A percentile compares a stretch with the other conserved stretches of the same genome.
These are phyloP conservation scores for Boeremia exigua DNA, from an alignment of 2,329 filamentous ascomycete genomes.

Conservation along the genomic window DNA sequence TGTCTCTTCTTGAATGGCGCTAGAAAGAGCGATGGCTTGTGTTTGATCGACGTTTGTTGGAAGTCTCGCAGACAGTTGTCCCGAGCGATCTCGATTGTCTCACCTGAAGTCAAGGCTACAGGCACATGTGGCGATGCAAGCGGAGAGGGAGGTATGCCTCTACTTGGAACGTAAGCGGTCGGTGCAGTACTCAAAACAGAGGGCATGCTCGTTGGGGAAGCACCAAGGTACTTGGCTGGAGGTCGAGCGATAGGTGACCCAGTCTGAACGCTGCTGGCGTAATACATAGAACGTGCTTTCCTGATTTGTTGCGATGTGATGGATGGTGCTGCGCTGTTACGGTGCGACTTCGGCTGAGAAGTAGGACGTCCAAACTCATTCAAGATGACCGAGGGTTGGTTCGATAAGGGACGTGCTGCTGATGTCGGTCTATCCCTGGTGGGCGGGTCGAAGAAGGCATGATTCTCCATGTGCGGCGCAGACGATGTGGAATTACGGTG, in stretches of 20 bases:
- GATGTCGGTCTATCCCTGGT: neutral
- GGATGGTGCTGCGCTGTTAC: slow-evolving; percentile 34
- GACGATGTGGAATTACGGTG: slow-evolving; percentile 20
- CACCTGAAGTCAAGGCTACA: slow-evolving; percentile 31
- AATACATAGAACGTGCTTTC: slow-evolving; percentile 49
- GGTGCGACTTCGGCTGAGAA: slow-evolving; percentile 33
- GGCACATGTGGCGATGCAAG: slow-evolving; percentile 33
- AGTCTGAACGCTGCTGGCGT: slow-evolving; percentile 47
- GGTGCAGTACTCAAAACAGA: slow-evolving; percentile 4
- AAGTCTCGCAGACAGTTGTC: slow-evolving; percentile 52
- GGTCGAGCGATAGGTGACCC: slow-evolving; percentile 45
- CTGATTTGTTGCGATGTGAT: slow-evolving; percentile 44
- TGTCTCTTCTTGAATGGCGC: slow-evolving; percentile 53
- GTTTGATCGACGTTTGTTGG: slow-evolving; percentile 49
- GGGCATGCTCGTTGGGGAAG: slow-evolving; percentile 19
- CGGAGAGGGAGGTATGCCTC: slow-evolving; percentile 24
- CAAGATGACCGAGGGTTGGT: slow-evolving; percentile 30
- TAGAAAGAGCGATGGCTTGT: slow-evolving; percentile 53
- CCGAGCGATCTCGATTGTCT: slow-evolving; percentile 43
- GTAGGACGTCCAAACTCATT: slow-evolving; percentile 34
- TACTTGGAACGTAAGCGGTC: slow-evolving; percentile 5
- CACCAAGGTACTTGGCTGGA: slow-evolving; percentile 41
- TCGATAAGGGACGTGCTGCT: slow-evolving; percentile 16
- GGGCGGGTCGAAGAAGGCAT: slow-evolving; percentile 27
- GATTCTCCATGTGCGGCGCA: slow-evolving; percentile 27